phyloP scores from a whole-genome alignment of 768 basidiomycete species.

The Suillus paluster region DNA sequence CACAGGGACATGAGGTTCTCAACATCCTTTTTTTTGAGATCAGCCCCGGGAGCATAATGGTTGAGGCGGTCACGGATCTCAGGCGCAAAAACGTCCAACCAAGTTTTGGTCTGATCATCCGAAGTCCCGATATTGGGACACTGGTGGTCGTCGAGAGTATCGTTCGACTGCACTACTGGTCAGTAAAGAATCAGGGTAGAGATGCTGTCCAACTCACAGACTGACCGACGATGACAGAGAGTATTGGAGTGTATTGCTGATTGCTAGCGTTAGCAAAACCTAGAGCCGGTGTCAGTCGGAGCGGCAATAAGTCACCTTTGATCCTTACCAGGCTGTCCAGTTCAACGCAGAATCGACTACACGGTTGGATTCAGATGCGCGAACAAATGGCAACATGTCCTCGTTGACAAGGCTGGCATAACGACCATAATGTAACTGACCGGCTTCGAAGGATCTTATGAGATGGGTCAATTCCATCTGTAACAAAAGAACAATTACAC shows the following conservation, averaged over 20 bases:
- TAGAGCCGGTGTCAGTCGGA: constrained; percentile 24
- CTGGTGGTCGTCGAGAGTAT: constrained; percentile 67
- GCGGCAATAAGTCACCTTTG: background rate
- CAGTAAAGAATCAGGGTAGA: background rate
- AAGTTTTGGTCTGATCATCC: constrained; percentile 45
- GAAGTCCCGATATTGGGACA: constrained; percentile 59
- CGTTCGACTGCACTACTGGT: constrained; percentile 46
- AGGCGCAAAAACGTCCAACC: constrained; percentile 57
- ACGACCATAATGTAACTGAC: constrained; percentile 50
- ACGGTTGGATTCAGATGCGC: constrained; percentile 51
- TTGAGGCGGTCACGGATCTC: constrained; percentile 63
- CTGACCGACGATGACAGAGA: constrained; percentile 63
- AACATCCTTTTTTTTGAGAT: constrained; percentile 56
- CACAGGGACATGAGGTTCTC: constrained; percentile 70
- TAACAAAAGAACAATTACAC: background rate
- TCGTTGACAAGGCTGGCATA: constrained; percentile 52
- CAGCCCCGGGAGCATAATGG: constrained; percentile 60
- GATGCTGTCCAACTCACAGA: constrained; percentile 39
- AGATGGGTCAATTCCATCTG: background rate
- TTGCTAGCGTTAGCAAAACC: constrained; percentile 62
- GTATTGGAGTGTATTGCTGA: constrained; percentile 44
- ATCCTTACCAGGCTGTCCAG: constrained; percentile 61
- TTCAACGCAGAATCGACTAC: constrained; percentile 69
- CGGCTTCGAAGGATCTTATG: constrained; percentile 52
- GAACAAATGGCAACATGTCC: constrained; percentile 53